Evolutionary conservation across 352 stramenopile species (phyloP).

Genomic region (Phytophthora cajani): DNA sequence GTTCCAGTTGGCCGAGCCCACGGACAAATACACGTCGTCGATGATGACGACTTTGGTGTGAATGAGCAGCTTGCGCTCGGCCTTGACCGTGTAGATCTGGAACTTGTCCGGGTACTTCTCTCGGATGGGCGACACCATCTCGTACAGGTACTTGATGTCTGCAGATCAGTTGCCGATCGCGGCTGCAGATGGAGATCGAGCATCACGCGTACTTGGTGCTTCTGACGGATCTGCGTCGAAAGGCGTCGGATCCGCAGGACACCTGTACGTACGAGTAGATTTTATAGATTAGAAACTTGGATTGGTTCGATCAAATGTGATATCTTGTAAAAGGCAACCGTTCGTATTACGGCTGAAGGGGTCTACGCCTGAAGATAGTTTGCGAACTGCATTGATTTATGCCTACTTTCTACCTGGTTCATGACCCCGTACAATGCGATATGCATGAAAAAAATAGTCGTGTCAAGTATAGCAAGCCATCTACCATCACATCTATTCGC

Average conservation of each 20-base stretch:
- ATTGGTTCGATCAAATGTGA: too few relatives aligned
- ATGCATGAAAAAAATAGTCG: too few relatives aligned
- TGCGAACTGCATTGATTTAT: too few relatives aligned
- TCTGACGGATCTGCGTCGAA: slow-evolving; percentile 18
- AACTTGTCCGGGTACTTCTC: slow-evolving; percentile 40
- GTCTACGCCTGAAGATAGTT: too few relatives aligned
- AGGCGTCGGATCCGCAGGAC: slow-evolving; percentile 26
- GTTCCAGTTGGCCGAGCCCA: slow-evolving; percentile 74
- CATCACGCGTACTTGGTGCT: slow-evolving; percentile 21
- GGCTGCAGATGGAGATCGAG: slow-evolving; percentile 11
- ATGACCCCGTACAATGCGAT: too few relatives aligned
- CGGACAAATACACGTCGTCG: slow-evolving; percentile 68
- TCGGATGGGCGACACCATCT: slow-evolving; percentile 55
- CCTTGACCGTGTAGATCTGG: slow-evolving; percentile 45
- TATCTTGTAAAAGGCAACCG: too few relatives aligned
- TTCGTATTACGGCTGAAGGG: too few relatives aligned
- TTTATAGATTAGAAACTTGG: too few relatives aligned
- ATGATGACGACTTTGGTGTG: slow-evolving; percentile 63
- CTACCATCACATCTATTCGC: not conserved
- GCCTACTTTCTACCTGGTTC: too few relatives aligned
- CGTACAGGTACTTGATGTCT: slow-evolving; percentile 60
- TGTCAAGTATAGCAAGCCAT: too few relatives aligned
- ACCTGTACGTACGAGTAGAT: slow-evolving; percentile 4
- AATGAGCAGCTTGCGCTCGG: slow-evolving; percentile 44
- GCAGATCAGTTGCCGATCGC: slow-evolving; percentile 43